Base-by-base conservation (phyloP, 352 stramenopile genomes). In the Phytophthora melonis region DNA sequence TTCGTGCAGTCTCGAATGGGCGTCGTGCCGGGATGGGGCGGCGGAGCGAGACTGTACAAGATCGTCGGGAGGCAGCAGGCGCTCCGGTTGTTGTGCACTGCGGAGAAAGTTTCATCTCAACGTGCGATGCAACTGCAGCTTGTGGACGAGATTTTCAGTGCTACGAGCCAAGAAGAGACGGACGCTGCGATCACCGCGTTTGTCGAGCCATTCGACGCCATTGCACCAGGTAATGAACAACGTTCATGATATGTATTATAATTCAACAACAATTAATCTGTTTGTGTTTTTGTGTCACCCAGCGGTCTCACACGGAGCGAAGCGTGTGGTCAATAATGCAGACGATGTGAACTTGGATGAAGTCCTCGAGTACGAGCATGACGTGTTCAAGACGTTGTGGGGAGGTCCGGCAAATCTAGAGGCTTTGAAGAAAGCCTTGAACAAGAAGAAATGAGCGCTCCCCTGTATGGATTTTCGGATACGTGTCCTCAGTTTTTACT, bases 1-100 rank as follows among this genome's bases (percentile, higher is more conserved):
- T 97, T 97, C 58, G 86, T 97, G 2, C 89, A 95, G 62, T 72
- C 76, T 1, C 74, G 79, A 8, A 95, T 97, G 87, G 91, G 90
- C 1, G 85, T 96, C 4, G 91, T 82, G 3, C 85, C 88, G 4
- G 87, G 80, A 1, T 97, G 91, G 91, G 91, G 91, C 16, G 91
- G 91, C 21, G 89, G 82, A 5, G 84, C 83, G 18, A 81, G 89
- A 2, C 70, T 97, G 23, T 85, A 86, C 67, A 87, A 92, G 68
- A 83, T 97, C 45, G 75, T 97, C 5, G 89, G 89, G 2, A 66
- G 86, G 1, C 85, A 93, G 61, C 73, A 87, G 9, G 89, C 90
- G 11, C 75, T 97, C 2, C 76, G 84, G 5, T 58, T 97, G 58
- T 72, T 97, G n/a, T 92, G 83, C 18, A 91, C 88, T 3, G 84